These are phyloP conservation scores for Tremella yokohamensis DNA, from an alignment of 768 basidiomycete species.

Conservation along the genomic window DNA sequence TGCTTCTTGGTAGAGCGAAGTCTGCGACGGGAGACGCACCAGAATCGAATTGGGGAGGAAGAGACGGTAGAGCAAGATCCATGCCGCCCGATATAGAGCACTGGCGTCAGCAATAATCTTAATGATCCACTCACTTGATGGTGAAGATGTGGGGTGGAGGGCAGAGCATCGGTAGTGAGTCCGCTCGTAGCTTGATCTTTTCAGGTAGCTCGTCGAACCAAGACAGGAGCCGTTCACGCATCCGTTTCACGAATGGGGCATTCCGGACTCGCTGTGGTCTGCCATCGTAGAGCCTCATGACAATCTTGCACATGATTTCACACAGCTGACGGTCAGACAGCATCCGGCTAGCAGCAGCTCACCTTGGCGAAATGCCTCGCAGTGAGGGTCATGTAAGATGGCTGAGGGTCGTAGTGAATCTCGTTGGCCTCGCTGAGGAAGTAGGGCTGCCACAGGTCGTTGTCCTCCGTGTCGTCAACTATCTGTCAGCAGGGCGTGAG, in stretches of 20 bases:
- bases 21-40: slow-evolving; percentile 8
- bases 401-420: slow-evolving; percentile 17
- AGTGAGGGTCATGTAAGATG: slow-evolving; percentile 17
- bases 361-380: slow-evolving; percentile 23
- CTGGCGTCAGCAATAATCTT: slow-evolving; percentile 10
- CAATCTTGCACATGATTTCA: slow-evolving; percentile 29
- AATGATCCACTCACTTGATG: slow-evolving; percentile 16
- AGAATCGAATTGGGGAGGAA: slow-evolving; percentile 18
- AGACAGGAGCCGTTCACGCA: slow-evolving; percentile 9
- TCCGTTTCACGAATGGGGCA: slow-evolving; percentile 11
- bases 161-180: slow-evolving; percentile 18
- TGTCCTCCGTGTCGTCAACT: slow-evolving; percentile 30
- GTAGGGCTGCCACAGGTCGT: slow-evolving; percentile 22
- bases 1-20: slow-evolving; percentile 8
- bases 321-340: slow-evolving; percentile 15
- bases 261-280: slow-evolving; percentile 9
- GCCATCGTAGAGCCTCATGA: slow-evolving; percentile 26
- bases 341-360: not conserved
- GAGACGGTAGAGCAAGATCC: slow-evolving; percentile 27
- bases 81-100: slow-evolving; percentile 24
- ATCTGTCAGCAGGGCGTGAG: not conserved
- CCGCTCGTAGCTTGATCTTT: slow-evolving; percentile 15
- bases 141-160: slow-evolving; percentile 32
- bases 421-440: slow-evolving; percentile 18
- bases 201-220: slow-evolving; percentile 21